A percentile compares a stretch with the other conserved stretches of the same genome.
phyloP scores from a whole-genome alignment of 106 monocot genomes.

The Dendrobium nobile region DNA sequence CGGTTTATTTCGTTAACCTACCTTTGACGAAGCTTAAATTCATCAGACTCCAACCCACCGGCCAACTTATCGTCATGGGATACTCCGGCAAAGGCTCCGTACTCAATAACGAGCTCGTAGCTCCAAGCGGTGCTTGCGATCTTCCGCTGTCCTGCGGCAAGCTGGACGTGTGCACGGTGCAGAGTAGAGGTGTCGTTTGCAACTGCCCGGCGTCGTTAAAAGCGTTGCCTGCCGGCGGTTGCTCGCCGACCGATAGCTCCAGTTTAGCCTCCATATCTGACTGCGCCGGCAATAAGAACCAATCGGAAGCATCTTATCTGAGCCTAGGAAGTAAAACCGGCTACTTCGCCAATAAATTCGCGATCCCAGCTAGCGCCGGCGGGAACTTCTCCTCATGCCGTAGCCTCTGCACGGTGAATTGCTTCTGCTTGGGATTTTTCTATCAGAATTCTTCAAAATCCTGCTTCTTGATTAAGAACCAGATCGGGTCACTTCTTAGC shows the following conservation, averaged over 20 bases:
- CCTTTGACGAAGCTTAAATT: slow-evolving; percentile 20
- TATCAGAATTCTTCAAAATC: slow-evolving; percentile 33
- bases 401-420: slow-evolving; percentile 45
- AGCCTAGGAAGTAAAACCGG: slow-evolving; percentile 16
- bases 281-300: not conserved
- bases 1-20: slow-evolving; percentile 12
- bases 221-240: slow-evolving; percentile 18
- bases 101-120: slow-evolving; percentile 19
- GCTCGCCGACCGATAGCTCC: slow-evolving; percentile 44
- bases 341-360: slow-evolving; percentile 63
- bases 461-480: slow-evolving; percentile 44
- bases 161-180: slow-evolving; percentile 40
- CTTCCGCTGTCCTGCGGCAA: slow-evolving; percentile 49
- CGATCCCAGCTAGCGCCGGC: slow-evolving; percentile 8
- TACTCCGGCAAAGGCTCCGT: slow-evolving; percentile 10
- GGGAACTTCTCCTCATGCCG: slow-evolving; percentile 24
- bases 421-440: slow-evolving; percentile 70
- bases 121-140: slow-evolving; percentile 42
- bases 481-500: slow-evolving; percentile 45
- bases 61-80: slow-evolving; percentile 30
- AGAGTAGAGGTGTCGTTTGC: slow-evolving; percentile 25
- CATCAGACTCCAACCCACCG: slow-evolving; percentile 23
- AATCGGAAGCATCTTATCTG: slow-evolving; percentile 21
- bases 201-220: slow-evolving; percentile 42
- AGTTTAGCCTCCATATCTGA: slow-evolving; percentile 13